These are phyloP conservation scores for Glarea lozoyensis DNA, from an alignment of 495 filamentous ascomycete species.

Conservation along the genomic window DNA sequence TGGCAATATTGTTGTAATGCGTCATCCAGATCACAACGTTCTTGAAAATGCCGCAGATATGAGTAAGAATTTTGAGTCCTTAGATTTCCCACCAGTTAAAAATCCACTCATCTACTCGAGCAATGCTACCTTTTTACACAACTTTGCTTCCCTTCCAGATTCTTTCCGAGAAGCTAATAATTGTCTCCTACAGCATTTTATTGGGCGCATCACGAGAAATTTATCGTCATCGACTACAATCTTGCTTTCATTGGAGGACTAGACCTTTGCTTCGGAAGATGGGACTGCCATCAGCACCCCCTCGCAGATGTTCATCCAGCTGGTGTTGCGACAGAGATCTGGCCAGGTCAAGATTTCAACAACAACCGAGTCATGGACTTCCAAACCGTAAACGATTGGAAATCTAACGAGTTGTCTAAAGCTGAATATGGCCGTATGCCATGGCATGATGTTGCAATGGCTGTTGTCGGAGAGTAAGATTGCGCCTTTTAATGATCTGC, in stretches of 20 bases:
- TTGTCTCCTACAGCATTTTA: no score
- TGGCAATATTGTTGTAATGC: conserved; percentile 82
- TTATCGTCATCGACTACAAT: conserved; percentile 86
- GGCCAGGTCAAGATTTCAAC: conserved; percentile 95
- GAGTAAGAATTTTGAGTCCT: no score
- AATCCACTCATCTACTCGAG: no score
- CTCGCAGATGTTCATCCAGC: conserved; percentile 82
- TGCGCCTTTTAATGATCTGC: no score
- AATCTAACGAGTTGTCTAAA: conserved; percentile 86
- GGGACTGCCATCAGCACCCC: conserved; percentile 80
- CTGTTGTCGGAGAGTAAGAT: conserved; percentile 74
- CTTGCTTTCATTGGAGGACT: conserved; percentile 88
- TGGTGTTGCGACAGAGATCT: conserved; percentile 73
- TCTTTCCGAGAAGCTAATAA: no score
- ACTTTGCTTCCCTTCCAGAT: no score
- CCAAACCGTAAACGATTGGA: conserved; percentile 83
- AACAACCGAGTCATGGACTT: conserved; percentile 96
- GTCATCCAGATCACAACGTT: conserved; percentile 92
- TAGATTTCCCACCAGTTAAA: no score
- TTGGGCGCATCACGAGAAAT: conserved; percentile 97
- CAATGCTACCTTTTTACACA: no score
- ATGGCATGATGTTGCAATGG: conserved; percentile 95
- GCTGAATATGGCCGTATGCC: conserved; percentile 91
- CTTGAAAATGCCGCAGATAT: conserved; percentile 91
- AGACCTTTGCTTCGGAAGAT: conserved; percentile 93